phyloP scores from a whole-genome alignment of 345 rosid genomes.

The Kandelia obovata region DNA sequence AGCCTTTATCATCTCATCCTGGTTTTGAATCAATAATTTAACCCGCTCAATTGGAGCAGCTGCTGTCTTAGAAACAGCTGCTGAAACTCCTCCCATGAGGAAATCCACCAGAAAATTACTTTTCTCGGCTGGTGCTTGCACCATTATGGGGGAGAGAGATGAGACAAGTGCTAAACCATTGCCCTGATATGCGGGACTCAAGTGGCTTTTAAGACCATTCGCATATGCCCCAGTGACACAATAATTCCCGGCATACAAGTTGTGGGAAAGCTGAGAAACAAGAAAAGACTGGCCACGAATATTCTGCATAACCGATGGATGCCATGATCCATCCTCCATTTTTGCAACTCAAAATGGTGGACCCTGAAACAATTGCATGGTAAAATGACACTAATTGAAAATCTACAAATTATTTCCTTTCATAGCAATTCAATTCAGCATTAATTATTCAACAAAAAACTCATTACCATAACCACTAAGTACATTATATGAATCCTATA shows the following conservation, averaged over 20 bases:
- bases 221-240: neutral
- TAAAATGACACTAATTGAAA: no score
- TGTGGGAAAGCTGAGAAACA: slow-evolving; percentile 39
- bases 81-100: slow-evolving; percentile 32
- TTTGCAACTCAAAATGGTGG: slow-evolving; percentile 25
- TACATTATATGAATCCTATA: no score
- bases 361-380: neutral
- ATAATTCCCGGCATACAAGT: slow-evolving; percentile 15
- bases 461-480: no score
- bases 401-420: no score
- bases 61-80: slow-evolving; percentile 30
- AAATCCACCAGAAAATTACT: slow-evolving; percentile 24
- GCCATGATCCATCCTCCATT: slow-evolving; percentile 57
- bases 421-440: no score
- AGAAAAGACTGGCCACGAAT: slow-evolving; percentile 46
- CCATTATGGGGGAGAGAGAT: slow-evolving; percentile 12
- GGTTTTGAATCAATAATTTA: slow-evolving; percentile 32
- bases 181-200: slow-evolving; percentile 16
- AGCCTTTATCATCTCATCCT: slow-evolving; percentile 33
- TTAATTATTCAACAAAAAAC: no score
- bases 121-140: slow-evolving; percentile 27
- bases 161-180: slow-evolving; percentile 5
- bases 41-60: slow-evolving; percentile 34
- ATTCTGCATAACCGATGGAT: slow-evolving; percentile 55
- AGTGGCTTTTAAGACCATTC: neutral